phyloP scores from a whole-genome alignment of 148 eudicot species.

The Limonium bicolor region DNA sequence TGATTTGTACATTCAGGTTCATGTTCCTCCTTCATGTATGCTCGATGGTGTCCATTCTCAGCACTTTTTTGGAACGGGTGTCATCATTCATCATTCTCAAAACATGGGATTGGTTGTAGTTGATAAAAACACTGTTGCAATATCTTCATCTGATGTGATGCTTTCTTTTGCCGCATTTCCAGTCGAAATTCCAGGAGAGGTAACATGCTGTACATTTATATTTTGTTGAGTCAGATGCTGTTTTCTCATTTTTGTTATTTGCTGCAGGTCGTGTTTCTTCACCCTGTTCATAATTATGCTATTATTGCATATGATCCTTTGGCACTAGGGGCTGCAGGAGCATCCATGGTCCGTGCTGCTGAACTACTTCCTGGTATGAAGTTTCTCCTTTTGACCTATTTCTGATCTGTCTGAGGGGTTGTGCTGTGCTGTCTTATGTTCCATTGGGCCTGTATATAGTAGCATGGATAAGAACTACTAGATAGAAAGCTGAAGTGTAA shows the following conservation, averaged over 20 bases:
- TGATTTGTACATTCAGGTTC: constrained; percentile 42
- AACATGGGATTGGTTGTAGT: constrained; percentile 85
- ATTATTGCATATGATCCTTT: constrained; percentile 90
- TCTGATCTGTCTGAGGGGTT: too few relatives aligned
- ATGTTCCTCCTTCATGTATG: constrained; percentile 94
- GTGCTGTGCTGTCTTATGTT: too few relatives aligned
- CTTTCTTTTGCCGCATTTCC: constrained; percentile 94
- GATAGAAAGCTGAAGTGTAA: too few relatives aligned
- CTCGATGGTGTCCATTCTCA: constrained; percentile 91
- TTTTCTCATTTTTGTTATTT: constrained; percentile 6
- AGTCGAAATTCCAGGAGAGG: constrained; percentile 95
- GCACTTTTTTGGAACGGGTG: constrained; percentile 90
- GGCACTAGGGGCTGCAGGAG: constrained; percentile 73
- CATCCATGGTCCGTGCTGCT: constrained; percentile 79
- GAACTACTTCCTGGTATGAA: constrained; percentile 87
- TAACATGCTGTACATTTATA: constrained; percentile 13
- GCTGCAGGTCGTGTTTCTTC: constrained; percentile 85
- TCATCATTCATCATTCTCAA: constrained; percentile 71
- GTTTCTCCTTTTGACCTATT: too few relatives aligned
- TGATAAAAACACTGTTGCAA: constrained; percentile 93
- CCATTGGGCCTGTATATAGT: too few relatives aligned
- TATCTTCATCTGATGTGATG: constrained; percentile 82
- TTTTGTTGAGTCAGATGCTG: not conserved
- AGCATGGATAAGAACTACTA: too few relatives aligned
- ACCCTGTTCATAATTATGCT: constrained; percentile 90